Conservation (phyloP, 2,329 filamentous ascomycete genomes). For the Talaromyces funiculosus region DNA sequence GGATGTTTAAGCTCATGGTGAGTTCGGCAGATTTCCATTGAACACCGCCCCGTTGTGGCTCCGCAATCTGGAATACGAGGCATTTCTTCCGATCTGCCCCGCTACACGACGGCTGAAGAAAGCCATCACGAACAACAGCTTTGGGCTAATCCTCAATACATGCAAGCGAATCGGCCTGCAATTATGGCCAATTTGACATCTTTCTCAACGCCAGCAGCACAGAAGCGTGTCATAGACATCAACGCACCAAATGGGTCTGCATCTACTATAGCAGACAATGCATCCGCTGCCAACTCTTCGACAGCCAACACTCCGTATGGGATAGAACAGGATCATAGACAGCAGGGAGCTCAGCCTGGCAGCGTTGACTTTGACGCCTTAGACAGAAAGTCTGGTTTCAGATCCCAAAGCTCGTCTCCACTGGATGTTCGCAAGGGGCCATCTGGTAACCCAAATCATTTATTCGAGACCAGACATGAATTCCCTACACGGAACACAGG, state of each 20-base stretch:
- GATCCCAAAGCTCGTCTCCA: constrained; percentile 35
- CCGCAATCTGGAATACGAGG: constrained; percentile 8
- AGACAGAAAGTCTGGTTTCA: constrained; percentile 31
- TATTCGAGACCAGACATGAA: constrained; percentile 24
- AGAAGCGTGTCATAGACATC: constrained; percentile 40
- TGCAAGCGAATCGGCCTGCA: constrained; percentile 37
- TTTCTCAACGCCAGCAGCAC: constrained; percentile 39
- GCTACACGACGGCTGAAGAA: constrained; percentile 61
- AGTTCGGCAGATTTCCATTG: constrained; percentile 11
- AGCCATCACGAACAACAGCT: constrained; percentile 80
- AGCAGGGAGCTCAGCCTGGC: constrained; percentile 20
- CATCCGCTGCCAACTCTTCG: constrained; percentile 38
- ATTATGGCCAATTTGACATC: constrained; percentile 23
- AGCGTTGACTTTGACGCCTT: constrained; percentile 29
- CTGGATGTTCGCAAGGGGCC: constrained; percentile 36
- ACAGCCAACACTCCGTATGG: constrained; percentile 41
- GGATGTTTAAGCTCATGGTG: not conserved
- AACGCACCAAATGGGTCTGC: constrained; percentile 42
- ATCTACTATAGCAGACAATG: constrained; percentile 42
- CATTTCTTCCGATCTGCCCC: constrained; percentile 24
- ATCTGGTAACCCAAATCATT: constrained; percentile 20
- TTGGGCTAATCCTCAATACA: constrained; percentile 86
- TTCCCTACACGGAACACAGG: constrained; percentile 23
- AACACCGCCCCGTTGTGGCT: constrained; percentile 10
- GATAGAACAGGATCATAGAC: constrained; percentile 29